Base-by-base conservation (phyloP, 2,329 filamentous ascomycete species). In the Aspergillus viridinutans region DNA sequence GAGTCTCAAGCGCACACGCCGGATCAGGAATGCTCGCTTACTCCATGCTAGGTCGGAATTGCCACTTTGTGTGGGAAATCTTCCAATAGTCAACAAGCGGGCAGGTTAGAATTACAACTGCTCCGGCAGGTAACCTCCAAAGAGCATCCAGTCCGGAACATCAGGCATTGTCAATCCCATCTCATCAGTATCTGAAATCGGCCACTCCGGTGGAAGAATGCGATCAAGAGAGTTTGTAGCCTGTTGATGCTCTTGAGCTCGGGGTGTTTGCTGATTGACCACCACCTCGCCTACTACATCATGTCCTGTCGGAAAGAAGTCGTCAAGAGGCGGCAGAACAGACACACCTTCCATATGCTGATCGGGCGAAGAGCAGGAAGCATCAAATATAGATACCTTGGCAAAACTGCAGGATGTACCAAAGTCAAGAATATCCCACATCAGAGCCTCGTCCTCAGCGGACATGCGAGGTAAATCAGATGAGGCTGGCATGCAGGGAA, bases 361-460 rank as follows among this genome's bases (percentile, higher is more conserved):
- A 21, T 49, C 20, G 2, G 21, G 4, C 9, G 52, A 35, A 7
- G 53, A 57, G 10, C 45, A 17, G 3, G 54, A 35, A 21, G 56
- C 54, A 17, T 49, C 52, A 2, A 55, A 52, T 8, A 55, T 54
- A 1, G 43, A 45, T 1, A 49, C 20, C 17, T 51, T 38, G 0
- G 28, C 35, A 3, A 54, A 50, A 5, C 47, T 52, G 5, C 55
- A 62, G 1, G 58, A 66, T 3, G 62, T 61, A 26, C 61, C 58
- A 8, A 68, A 53, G 54, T 68, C 66, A 4, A 68, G 60, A 26
- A 68, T 68, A 47, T 66, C 58, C 66, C 66, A 68, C 64, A 67
- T 64, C 3, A 68, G 52, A 21, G 50, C 48, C 32, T 68, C 66
- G 21, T 68, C 66, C 48, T 64, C 60, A 2, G 40, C 29, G 2